Conservation (phyloP, 2,329 filamentous ascomycete species). For the Pseudofabraea citricarpa region DNA sequence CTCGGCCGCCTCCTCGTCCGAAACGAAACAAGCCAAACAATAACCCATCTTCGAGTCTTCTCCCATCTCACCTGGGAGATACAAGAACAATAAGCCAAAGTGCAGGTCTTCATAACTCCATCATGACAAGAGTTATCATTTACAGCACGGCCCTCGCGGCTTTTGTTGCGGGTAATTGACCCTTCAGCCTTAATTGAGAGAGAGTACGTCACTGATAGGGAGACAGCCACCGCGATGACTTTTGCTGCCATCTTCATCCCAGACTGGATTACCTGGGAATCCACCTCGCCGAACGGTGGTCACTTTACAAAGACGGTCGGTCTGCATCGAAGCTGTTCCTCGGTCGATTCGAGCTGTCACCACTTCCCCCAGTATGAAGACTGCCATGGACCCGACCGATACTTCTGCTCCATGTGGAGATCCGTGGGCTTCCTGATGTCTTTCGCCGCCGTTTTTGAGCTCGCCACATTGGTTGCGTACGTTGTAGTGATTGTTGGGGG, state of each 20-base stretch:
- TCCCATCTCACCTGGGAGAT: constrained; percentile 3
- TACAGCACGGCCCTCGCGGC: constrained; percentile 35
- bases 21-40: too few relatives aligned
- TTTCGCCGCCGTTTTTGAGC: constrained; percentile 75
- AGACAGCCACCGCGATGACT: constrained; percentile 70
- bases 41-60: constrained; percentile 2
- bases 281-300: constrained; percentile 40
- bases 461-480: constrained; percentile 77
- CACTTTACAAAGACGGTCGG: constrained; percentile 65
- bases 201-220: constrained; percentile 33
- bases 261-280: constrained; percentile 64
- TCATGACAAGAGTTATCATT: constrained; percentile 38
- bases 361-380: constrained; percentile 64
- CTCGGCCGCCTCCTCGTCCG: too few relatives aligned
- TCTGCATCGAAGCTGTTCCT: constrained; percentile 76
- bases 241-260: constrained; percentile 65
- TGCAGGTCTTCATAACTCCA: too few relatives aligned
- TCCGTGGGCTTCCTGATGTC: constrained; percentile 84
- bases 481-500: constrained; percentile 72
- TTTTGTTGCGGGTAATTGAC: constrained; percentile 40
- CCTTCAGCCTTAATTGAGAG: too few relatives aligned
- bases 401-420: constrained; percentile 91
- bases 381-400: constrained; percentile 50
- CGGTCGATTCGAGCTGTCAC: constrained; percentile 49
- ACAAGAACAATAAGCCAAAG: constrained; percentile 3